Evolutionary conservation across 768 basidiomycete genomes (phyloP).

Genomic region (Brasilioporus rufonigricans): DNA sequence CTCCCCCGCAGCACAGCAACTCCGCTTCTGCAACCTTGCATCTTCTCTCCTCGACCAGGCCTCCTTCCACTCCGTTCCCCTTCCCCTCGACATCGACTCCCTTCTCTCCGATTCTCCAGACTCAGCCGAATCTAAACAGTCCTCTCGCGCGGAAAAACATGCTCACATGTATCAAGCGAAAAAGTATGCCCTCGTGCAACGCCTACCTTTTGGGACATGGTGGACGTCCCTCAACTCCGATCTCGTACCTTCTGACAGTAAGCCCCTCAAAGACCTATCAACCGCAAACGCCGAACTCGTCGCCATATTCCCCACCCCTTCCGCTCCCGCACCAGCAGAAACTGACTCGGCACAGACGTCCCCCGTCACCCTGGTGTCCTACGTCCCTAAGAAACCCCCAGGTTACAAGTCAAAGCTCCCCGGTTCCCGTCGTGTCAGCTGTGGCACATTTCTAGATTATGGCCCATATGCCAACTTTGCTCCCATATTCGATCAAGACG

Average conservation of each 20-base stretch:
- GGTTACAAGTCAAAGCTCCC: slow-evolving; percentile 43
- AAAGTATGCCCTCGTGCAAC: slow-evolving; percentile 77
- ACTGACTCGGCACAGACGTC: slow-evolving; percentile 20
- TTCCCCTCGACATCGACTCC: slow-evolving; percentile 46
- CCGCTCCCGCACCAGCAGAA: slow-evolving; percentile 31
- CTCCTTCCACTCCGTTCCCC: slow-evolving; percentile 45
- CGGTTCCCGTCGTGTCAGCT: slow-evolving; percentile 52
- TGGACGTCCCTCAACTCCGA: slow-evolving; percentile 70
- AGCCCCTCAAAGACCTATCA: slow-evolving; percentile 47
- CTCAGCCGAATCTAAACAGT: slow-evolving; percentile 25
- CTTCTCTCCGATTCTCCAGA: slow-evolving; percentile 35
- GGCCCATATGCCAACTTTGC: slow-evolving; percentile 75
- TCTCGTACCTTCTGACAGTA: slow-evolving; percentile 35
- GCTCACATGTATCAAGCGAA: slow-evolving; percentile 34
- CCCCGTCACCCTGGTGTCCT: slow-evolving; percentile 55
- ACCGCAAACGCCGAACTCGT: slow-evolving; percentile 77
- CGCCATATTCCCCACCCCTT: slow-evolving; percentile 66
- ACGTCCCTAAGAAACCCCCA: slow-evolving; percentile 43
- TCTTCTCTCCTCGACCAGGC: slow-evolving; percentile 70
- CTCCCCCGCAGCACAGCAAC: slow-evolving; percentile 63
- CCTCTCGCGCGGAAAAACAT: slow-evolving; percentile 24
- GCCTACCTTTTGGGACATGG: slow-evolving; percentile 71
- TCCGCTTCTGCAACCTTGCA: slow-evolving; percentile 72
- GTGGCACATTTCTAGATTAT: slow-evolving; percentile 76
- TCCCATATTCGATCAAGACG: slow-evolving; percentile 74